A percentile compares a stretch with the other conserved stretches of the same genome.
Conservation (phyloP, 75 land plant genomes). For the Pinus taeda region DNA sequence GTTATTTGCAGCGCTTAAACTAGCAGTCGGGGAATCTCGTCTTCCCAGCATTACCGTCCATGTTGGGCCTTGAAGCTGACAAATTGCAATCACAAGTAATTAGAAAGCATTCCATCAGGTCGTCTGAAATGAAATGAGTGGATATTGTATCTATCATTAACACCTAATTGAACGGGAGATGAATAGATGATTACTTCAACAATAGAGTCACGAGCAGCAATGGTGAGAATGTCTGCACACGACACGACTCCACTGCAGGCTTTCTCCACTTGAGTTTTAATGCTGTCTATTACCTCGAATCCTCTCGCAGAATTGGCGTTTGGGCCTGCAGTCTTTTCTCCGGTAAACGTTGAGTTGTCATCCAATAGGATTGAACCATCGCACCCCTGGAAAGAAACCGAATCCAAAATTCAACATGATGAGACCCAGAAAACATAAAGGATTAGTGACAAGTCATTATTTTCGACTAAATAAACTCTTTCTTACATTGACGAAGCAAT, state of each 20-base stretch:
- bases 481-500: slow-evolving; percentile 32
- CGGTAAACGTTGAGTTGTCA: not conserved
- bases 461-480: not conserved
- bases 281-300: slow-evolving; percentile 16
- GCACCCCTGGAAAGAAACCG: slow-evolving; percentile 9
- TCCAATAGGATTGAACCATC: slow-evolving; percentile 21
- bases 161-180: too few relatives aligned
- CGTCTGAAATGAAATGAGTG: too few relatives aligned
- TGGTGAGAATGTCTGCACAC: slow-evolving; percentile 53
- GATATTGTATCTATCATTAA: too few relatives aligned
- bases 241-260: slow-evolving; percentile 57
- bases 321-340: slow-evolving; percentile 16
- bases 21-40: slow-evolving; percentile 31
- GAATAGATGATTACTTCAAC: slow-evolving; percentile 7
- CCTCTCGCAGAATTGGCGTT: slow-evolving; percentile 19
- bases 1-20: slow-evolving; percentile 11
- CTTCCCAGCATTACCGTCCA: slow-evolving; percentile 32
- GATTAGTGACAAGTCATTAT: not conserved
- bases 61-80: slow-evolving; percentile 28
- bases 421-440: too few relatives aligned
- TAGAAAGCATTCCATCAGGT: not conserved
- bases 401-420: not conserved
- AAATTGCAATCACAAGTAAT: not conserved
- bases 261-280: slow-evolving; percentile 9
- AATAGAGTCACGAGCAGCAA: slow-evolving; percentile 34